These are phyloP conservation scores for Oryza glaberrima DNA, from an alignment of 176 grass and related monocot species.

Conservation along the genomic window DNA sequence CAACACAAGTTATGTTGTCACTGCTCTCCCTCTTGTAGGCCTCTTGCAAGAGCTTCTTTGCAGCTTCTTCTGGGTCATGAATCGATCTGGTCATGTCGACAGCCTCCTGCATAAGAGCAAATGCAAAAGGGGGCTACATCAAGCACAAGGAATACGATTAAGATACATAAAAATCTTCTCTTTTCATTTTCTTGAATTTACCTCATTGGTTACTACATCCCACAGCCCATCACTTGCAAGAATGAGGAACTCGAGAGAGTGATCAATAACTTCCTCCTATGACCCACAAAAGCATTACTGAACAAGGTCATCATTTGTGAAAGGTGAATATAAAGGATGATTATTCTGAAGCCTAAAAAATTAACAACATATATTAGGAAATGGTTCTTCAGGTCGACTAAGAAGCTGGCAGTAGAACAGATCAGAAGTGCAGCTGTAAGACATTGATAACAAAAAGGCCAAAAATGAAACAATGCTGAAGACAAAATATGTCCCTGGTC, in stretches of 20 bases:
- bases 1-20: slow-evolving; percentile 66
- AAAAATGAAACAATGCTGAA: not conserved
- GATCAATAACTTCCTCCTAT: slow-evolving; percentile 60
- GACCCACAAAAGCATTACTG: slow-evolving; percentile 22
- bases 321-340: not conserved
- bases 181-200: slow-evolving; percentile 25
- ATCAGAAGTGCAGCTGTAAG: not conserved
- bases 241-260: slow-evolving; percentile 61
- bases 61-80: slow-evolving; percentile 64
- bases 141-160: not conserved
- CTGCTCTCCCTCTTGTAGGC: slow-evolving; percentile 64
- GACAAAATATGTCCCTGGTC: not conserved
- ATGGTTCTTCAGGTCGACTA: not conserved
- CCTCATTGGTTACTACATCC: slow-evolving; percentile 71
- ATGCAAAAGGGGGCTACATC: not conserved
- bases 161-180: not conserved
- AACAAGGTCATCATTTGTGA: slow-evolving; percentile 6
- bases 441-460: slow-evolving; percentile 4
- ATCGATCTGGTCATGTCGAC: slow-evolving; percentile 56
- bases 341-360: not conserved
- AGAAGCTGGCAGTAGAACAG: not conserved
- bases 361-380: not conserved
- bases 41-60: slow-evolving; percentile 65
- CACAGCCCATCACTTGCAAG: slow-evolving; percentile 65
- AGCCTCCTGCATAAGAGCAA: slow-evolving; percentile 48